phyloP scores from a whole-genome alignment of 1,139 yeast genomes.

The Kodamaea ohmeri region DNA sequence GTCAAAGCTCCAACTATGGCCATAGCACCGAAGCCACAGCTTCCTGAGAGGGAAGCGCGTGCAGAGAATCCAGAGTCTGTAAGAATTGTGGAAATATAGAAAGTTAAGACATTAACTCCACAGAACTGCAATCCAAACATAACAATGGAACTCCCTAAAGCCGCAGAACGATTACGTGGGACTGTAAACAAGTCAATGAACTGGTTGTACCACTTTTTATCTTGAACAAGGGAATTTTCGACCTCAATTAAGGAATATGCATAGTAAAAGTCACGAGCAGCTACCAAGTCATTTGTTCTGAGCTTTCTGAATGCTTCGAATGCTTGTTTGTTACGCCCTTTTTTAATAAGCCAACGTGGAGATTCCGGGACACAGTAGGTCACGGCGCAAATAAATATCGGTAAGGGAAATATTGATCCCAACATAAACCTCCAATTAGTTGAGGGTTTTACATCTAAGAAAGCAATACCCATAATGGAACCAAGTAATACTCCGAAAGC shows the following conservation, averaged over 20 bases:
- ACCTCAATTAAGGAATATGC: slow-evolving; percentile 7
- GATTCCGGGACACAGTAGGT: slow-evolving; percentile 49
- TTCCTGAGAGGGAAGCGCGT: slow-evolving; percentile 13
- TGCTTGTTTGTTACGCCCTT: slow-evolving; percentile 39
- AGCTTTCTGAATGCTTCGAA: slow-evolving; percentile 6
- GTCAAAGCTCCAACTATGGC: slow-evolving; percentile 6
- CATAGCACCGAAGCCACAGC: slow-evolving; percentile 15
- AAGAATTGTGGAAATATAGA: slow-evolving; percentile 14
- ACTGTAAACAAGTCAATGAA: slow-evolving; percentile 7
- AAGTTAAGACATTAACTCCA: slow-evolving; percentile 10
- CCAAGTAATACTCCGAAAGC: slow-evolving; percentile 37
- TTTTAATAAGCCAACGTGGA: slow-evolving; percentile 52
- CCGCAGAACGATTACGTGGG: slow-evolving; percentile 7
- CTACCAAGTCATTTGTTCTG: slow-evolving; percentile 5
- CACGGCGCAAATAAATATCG: slow-evolving; percentile 17
- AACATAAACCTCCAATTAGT: slow-evolving; percentile 37
- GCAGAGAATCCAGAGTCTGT: slow-evolving; percentile 14
- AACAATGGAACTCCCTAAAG: slow-evolving; percentile 6
- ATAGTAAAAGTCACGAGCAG: slow-evolving; percentile 10
- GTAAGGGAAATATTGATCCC: slow-evolving; percentile 33
- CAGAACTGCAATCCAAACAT: slow-evolving; percentile 11
- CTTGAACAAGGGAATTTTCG: slow-evolving; percentile 3
- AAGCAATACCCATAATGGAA: slow-evolving; percentile 29
- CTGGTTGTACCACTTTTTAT: slow-evolving; percentile 4
- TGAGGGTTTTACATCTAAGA: slow-evolving; percentile 36